These are phyloP conservation scores for Pichia norvegensis DNA, from an alignment of 1,139 yeast species.

Conservation along the genomic window DNA sequence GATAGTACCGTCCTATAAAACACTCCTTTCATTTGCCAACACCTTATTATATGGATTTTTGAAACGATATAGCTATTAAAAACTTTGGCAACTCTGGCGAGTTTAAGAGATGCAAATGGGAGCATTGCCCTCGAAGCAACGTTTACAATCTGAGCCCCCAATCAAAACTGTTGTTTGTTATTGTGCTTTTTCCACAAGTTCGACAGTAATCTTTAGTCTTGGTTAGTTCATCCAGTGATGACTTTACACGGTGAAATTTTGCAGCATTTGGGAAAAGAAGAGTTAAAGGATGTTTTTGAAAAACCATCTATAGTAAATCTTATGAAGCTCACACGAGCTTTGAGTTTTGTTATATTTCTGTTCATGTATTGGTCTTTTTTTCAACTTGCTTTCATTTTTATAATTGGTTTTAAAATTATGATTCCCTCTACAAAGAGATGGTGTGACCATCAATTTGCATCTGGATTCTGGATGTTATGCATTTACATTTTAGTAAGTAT, in stretches of 20 bases:
- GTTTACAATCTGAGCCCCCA: too few relatives aligned
- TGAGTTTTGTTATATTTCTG: slow-evolving; percentile 17
- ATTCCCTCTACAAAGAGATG: slow-evolving; percentile 19
- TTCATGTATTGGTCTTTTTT: slow-evolving; percentile 16
- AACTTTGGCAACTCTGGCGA: too few relatives aligned
- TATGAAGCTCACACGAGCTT: slow-evolving; percentile 15
- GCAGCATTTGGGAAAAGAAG: slow-evolving; percentile 21
- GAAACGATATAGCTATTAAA: too few relatives aligned
- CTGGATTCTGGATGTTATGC: slow-evolving; percentile 27
- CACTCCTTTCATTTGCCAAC: too few relatives aligned
- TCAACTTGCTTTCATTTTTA: slow-evolving; percentile 12
- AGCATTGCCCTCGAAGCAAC: too few relatives aligned
- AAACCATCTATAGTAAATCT: slow-evolving; percentile 8
- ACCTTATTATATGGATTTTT: too few relatives aligned
- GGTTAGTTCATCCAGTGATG: slow-evolving; percentile 1
- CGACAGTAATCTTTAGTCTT: too few relatives aligned
- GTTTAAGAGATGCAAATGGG: too few relatives aligned
- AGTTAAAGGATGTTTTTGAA: slow-evolving; percentile 13
- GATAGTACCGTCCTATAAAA: too few relatives aligned
- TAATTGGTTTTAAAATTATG: slow-evolving; percentile 15
- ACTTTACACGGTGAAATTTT: slow-evolving; percentile 21
- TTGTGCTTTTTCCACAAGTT: too few relatives aligned
- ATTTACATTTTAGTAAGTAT: slow-evolving; percentile 22
- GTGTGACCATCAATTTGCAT: slow-evolving; percentile 18
- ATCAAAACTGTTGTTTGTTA: too few relatives aligned